These are phyloP conservation scores for Closterium sp. DNA, from an alignment of 139 green algal genomes.

Conservation along the genomic window DNA sequence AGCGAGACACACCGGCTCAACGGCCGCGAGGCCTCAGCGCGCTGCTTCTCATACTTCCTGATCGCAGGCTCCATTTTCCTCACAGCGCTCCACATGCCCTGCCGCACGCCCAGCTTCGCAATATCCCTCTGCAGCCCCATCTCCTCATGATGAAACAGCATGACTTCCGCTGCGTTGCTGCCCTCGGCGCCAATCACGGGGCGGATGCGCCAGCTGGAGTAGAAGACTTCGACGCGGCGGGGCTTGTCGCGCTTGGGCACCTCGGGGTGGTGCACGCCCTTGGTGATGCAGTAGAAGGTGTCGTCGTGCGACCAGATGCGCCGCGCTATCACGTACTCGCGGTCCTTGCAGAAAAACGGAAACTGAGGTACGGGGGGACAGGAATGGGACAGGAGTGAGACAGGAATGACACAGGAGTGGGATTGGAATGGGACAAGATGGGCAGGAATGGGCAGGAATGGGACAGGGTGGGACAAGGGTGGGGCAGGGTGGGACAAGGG, in stretches of 20 bases:
- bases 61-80: constrained; percentile 49
- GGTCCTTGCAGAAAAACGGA: constrained; percentile 45
- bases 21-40: background rate
- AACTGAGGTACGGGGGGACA: constrained; percentile 25
- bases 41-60: constrained; percentile 21
- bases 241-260: constrained; percentile 27
- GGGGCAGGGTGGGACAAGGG: no score
- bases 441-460: no score
- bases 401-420: no score
- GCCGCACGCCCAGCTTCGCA: constrained; percentile 48
- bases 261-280: constrained; percentile 38
- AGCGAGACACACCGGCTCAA: constrained; percentile 17
- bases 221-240: constrained; percentile 32
- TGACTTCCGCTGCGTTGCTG: constrained; percentile 19
- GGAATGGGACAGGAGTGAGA: no score
- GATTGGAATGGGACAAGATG: no score
- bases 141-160: constrained; percentile 48
- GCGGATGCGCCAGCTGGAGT: constrained; percentile 48
- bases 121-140: constrained; percentile 52
- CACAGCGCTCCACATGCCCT: constrained; percentile 52
- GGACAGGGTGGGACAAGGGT: background rate
- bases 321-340: constrained; percentile 50
- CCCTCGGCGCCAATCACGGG: constrained; percentile 23
- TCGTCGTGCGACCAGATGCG: constrained; percentile 29
- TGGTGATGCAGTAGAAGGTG: constrained; percentile 52